A percentile compares a stretch with the other conserved stretches of the same genome.
Conservation (phyloP, 345 rosid species). For the sweet orange (Citrus sinensis) region DVS_A1.0 CM039169.1:26870001-26870500, state of each 20-base stretch:
- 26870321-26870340: background rate
- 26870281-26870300: background rate
- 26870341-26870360: too few relatives aligned
- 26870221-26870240: too few relatives aligned
- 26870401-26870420: conserved; percentile 51
- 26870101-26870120: background rate
- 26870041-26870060: background rate
- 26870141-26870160: background rate
- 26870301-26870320: background rate
- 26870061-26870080: background rate
- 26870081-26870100: background rate
- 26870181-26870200: background rate
- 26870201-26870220: background rate
- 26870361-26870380: background rate
- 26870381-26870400: conserved; percentile 44
- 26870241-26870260: too few relatives aligned
- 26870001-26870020: background rate
- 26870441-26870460: conserved; percentile 41
- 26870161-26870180: background rate
- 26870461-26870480: too few relatives aligned
- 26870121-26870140: background rate
- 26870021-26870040: background rate
- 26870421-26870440: conserved; percentile 59
- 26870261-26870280: too few relatives aligned
- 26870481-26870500: too few relatives aligned